phyloP scores from a whole-genome alignment of 495 filamentous ascomycete species.

The Beverwykella pulmonaria region DNA sequence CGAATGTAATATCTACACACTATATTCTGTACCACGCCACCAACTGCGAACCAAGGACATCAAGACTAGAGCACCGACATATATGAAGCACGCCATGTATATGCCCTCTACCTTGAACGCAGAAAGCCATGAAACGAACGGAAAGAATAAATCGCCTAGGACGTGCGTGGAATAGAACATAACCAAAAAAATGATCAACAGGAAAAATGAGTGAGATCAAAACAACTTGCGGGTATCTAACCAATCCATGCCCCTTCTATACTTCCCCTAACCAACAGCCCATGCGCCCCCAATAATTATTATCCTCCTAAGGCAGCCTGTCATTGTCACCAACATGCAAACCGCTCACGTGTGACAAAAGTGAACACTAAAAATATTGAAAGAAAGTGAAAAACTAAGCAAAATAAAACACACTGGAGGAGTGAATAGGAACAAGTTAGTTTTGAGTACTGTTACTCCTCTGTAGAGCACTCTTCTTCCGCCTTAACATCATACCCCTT shows the following conservation, averaged over 20 bases:
- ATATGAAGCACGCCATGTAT: no score
- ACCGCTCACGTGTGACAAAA: neutral
- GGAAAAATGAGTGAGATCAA: neutral
- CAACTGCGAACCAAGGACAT: no score
- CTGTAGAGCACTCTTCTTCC: constrained; percentile 5
- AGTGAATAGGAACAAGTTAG: neutral
- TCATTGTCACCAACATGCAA: neutral
- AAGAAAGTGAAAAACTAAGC: neutral
- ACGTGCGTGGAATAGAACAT: neutral
- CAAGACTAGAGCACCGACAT: no score
- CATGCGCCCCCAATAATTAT: neutral
- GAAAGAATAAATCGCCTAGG: no score
- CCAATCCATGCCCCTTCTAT: neutral
- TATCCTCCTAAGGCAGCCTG: no score
- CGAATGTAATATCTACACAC: no score
- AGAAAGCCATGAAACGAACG: no score
- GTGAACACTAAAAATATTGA: neutral
- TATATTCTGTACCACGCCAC: no score
- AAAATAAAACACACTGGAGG: neutral
- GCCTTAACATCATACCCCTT: constrained; percentile 38
- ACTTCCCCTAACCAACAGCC: neutral
- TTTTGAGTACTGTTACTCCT: neutral
- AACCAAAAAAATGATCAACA: neutral
- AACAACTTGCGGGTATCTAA: neutral
- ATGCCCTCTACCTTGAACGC: no score